phyloP scores from a whole-genome alignment of 495 filamentous ascomycete species.

The Aspergillus indologenus region DNA sequence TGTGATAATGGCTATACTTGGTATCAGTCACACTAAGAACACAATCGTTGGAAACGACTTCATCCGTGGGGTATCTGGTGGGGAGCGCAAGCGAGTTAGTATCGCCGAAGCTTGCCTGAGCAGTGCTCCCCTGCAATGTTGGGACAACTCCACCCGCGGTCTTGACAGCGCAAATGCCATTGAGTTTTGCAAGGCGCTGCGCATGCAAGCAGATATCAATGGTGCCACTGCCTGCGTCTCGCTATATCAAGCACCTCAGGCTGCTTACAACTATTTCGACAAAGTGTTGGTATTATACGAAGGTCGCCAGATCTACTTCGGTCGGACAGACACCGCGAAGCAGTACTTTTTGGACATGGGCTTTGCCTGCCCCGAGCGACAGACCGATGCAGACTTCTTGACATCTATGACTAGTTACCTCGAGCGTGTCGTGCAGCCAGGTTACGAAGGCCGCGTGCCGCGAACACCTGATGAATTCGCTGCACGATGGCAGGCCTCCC shows the following conservation, averaged over 20 bases:
- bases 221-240: not conserved
- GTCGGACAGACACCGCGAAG: not conserved
- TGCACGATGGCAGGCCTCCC: slow-evolving; percentile 49
- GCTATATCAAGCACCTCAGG: slow-evolving; percentile 5
- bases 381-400: slow-evolving; percentile 1
- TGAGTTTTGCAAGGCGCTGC: slow-evolving; percentile 66
- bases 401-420: slow-evolving; percentile 1
- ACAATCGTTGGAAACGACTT: slow-evolving; percentile 66
- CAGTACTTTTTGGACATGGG: slow-evolving; percentile 4
- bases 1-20: no score
- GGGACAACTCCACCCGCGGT: slow-evolving; percentile 84
- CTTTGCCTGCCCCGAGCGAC: not conserved
- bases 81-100: slow-evolving; percentile 72
- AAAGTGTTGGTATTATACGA: slow-evolving; percentile 10
- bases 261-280: slow-evolving; percentile 8
- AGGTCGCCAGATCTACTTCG: no score
- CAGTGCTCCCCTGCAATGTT: slow-evolving; percentile 67
- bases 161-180: slow-evolving; percentile 81
- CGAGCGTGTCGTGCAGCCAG: not conserved
- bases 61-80: slow-evolving; percentile 64
- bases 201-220: slow-evolving; percentile 67
- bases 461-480: slow-evolving; percentile 68
- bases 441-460: slow-evolving; percentile 48
- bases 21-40: slow-evolving; percentile 63
- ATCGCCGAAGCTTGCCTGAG: slow-evolving; percentile 64